Evolutionary conservation across 768 basidiomycete species (phyloP), one percentile per base, ranked within the genome.

Genomic region (Lactifluus subvellereus): DNA sequence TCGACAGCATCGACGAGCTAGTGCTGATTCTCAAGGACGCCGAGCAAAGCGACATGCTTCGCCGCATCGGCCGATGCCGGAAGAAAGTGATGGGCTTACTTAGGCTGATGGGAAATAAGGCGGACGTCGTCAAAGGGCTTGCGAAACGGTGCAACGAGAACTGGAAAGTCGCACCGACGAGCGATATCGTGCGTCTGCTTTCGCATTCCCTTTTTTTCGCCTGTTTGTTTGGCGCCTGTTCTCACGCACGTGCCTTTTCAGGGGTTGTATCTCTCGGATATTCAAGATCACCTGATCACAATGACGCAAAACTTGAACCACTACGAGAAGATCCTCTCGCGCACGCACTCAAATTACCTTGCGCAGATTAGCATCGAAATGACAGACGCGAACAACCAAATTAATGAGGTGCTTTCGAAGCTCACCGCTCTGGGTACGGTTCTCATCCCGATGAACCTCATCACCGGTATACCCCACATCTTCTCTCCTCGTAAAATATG

Each of bases 231-330:
- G 11, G 27, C 16, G 18, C 33, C 22, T 4, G 4, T 1, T n/a
- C 45, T 13, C 13, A 6, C 4, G 11, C 18, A 22, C 27, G 27
- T 27, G 27, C 10, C 3, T 48, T 10, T 1, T 58, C 66, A 95
- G 93, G 95, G 96, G 4, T 81, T 98, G 4, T 95, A 95, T 75
- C 83, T 96, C 2, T 96, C 94, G 6, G 94, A 95, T 78, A 98
- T 98, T 68, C 95, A 86, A 82, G 97, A 99, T 74, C 97, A 99
- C 77, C 76, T 99, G 74, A 98, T 98, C 75, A 99, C 97, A 22
- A 98, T 98, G 94, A 99, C 97, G 2, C 97, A 99, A 76, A 98
- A 96, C 72, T 73, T 99, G 80, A 99, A 98, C 73, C 97, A 98
- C 76, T 99, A 98, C 79, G 97, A 99, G 73, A 99, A 98, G 80